phyloP scores from a whole-genome alignment of 257 asterid species.

The Anisodus tanguticus region DNA sequence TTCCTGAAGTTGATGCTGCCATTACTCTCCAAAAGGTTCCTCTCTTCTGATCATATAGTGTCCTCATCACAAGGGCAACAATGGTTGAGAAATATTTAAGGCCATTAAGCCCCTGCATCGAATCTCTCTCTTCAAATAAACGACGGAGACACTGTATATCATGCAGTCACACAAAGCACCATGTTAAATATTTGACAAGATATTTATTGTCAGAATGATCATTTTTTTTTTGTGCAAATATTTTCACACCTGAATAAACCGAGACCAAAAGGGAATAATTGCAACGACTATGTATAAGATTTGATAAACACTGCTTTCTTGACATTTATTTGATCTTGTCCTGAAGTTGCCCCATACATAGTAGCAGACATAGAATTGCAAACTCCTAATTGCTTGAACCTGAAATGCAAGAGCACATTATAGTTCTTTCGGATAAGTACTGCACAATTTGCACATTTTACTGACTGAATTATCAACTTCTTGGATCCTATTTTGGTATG shows the following conservation, averaged over 20 bases:
- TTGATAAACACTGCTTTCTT: slow-evolving; percentile 30
- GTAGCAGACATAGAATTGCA: slow-evolving; percentile 70
- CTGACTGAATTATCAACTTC: neutral
- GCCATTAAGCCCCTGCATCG: slow-evolving; percentile 54
- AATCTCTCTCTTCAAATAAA: slow-evolving; percentile 56
- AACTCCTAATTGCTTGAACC: slow-evolving; percentile 77
- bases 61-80: slow-evolving; percentile 73
- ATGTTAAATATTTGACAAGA: neutral
- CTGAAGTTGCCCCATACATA: slow-evolving; percentile 72
- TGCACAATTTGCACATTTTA: neutral
- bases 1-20: slow-evolving; percentile 65
- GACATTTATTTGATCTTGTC: slow-evolving; percentile 50
- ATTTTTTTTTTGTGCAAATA: neutral
- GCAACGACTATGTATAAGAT: slow-evolving; percentile 56
- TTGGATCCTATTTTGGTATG: neutral
- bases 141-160: slow-evolving; percentile 68
- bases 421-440: neutral
- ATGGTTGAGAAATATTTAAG: slow-evolving; percentile 70
- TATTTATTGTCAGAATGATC: neutral
- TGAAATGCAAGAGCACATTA: slow-evolving; percentile 39
- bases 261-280: slow-evolving; percentile 68
- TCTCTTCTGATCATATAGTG: slow-evolving; percentile 41
- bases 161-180: neutral
- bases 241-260: slow-evolving; percentile 62
- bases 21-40: slow-evolving; percentile 50